Conservation (phyloP, 257 asterid species). For the Plantago elongata region DNA sequence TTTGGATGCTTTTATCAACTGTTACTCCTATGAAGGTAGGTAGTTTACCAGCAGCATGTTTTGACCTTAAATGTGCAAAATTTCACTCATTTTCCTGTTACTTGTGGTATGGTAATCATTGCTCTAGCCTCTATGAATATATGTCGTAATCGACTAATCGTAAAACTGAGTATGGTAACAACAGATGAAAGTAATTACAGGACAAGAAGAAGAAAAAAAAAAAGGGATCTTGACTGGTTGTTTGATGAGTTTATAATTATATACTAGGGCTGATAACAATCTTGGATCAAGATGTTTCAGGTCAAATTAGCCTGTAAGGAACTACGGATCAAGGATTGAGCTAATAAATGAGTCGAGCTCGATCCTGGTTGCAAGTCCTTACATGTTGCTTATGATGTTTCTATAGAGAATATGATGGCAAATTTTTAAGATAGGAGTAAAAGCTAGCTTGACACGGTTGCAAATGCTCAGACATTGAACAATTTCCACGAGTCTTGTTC, state of each 20-base stretch:
- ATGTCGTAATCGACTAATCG: neutral
- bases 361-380: neutral
- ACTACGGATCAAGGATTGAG: neutral
- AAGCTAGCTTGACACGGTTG: no score
- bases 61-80: no score
- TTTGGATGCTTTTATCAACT: slow-evolving; percentile 74
- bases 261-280: no score
- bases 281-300: neutral
- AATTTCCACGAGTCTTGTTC: no score
- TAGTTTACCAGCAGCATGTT: neutral
- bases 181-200: neutral
- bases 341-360: neutral
- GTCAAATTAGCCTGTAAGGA: neutral
- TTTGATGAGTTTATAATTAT: no score
- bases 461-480: no score
- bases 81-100: no score
- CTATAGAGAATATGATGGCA: no score
- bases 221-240: neutral
- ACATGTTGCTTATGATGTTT: no score
- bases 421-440: no score
- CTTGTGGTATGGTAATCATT: neutral
- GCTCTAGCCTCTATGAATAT: neutral
- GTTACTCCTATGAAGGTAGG: slow-evolving; percentile 81
- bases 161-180: no score
- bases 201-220: no score